These are phyloP conservation scores for Meyerozyma guilliermondii DNA, from an alignment of 1,139 yeast genomes.

Conservation along the genomic window DNA sequence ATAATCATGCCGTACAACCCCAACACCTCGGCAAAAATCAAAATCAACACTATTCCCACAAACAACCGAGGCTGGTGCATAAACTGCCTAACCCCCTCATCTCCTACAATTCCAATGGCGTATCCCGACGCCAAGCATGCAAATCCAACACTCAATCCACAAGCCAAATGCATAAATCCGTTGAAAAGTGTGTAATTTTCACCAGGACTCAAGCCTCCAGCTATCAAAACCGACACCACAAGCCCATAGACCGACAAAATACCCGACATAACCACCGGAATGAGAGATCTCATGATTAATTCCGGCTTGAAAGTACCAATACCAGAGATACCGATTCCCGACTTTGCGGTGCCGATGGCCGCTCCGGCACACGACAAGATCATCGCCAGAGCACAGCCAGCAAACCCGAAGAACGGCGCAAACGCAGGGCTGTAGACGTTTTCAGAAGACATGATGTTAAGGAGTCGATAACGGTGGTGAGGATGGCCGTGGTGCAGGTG, in stretches of 20 bases:
- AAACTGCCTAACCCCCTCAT: slow-evolving; percentile 94
- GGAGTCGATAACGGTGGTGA: background rate
- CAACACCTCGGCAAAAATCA: slow-evolving; percentile 96
- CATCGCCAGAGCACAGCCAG: slow-evolving; percentile 93
- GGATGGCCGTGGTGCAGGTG: background rate
- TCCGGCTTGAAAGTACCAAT: slow-evolving; percentile 84
- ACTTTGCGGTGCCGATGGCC: slow-evolving; percentile 96
- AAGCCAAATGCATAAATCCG: slow-evolving; percentile 95
- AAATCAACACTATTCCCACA: slow-evolving; percentile 89
- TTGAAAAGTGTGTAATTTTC: slow-evolving; percentile 80
- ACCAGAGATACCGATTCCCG: slow-evolving; percentile 96
- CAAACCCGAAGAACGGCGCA: slow-evolving; percentile 95
- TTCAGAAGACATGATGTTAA: slow-evolving; percentile 8
- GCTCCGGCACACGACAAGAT: slow-evolving; percentile 91
- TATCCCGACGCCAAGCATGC: slow-evolving; percentile 97
- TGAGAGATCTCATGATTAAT: slow-evolving; percentile 74
- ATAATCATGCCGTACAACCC: slow-evolving; percentile 95
- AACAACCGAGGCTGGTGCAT: slow-evolving; percentile 96
- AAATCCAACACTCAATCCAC: slow-evolving; percentile 93
- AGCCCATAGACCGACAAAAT: slow-evolving; percentile 93
- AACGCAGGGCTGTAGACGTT: slow-evolving; percentile 74
- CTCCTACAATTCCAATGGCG: slow-evolving; percentile 98
- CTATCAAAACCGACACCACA: slow-evolving; percentile 92
- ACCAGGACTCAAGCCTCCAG: slow-evolving; percentile 81
- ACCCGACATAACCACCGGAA: slow-evolving; percentile 98